Conservation (phyloP, 306 rosid species). For the Medicago arabica region DNA sequence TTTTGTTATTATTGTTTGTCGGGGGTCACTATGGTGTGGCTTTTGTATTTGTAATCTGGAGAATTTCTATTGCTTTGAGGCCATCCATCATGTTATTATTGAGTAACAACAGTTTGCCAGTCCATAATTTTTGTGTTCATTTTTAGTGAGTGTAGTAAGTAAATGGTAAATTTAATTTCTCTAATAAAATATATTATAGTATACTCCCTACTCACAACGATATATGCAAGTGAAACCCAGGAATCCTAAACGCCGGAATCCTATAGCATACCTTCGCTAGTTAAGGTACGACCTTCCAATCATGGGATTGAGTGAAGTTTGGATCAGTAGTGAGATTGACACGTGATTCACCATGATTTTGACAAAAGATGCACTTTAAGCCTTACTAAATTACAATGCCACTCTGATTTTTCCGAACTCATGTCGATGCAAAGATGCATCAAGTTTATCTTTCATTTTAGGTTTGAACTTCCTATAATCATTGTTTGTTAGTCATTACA, state of each 20-base stretch:
- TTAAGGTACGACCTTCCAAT: too few species aligned
- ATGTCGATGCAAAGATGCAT: too few species aligned
- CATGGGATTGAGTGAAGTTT: not conserved
- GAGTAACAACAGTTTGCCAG: not conserved
- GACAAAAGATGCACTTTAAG: not conserved
- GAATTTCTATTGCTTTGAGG: not conserved
- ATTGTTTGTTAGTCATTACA: too few species aligned
- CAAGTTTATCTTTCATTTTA: too few species aligned
- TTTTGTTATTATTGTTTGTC: not conserved
- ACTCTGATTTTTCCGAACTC: too few species aligned
- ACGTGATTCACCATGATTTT: not conserved
- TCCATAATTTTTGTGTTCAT: not conserved
- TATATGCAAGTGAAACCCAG: not conserved
- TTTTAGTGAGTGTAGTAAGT: not conserved
- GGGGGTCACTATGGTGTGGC: slow-evolving; percentile 51
- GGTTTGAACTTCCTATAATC: too few species aligned
- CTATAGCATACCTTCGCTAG: not conserved
- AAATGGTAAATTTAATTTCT: not conserved
- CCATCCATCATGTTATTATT: slow-evolving; percentile 4
- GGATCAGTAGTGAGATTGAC: too few species aligned
- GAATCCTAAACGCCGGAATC: not conserved
- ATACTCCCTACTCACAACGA: not conserved
- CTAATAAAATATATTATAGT: not conserved
- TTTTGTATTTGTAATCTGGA: not conserved
- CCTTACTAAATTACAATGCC: not conserved